Percentiles rank a stretch among this genome's conserved stretches.
Conservation (phyloP, 495 filamentous ascomycete species). For the Pseudotulostoma volvatum region DNA sequence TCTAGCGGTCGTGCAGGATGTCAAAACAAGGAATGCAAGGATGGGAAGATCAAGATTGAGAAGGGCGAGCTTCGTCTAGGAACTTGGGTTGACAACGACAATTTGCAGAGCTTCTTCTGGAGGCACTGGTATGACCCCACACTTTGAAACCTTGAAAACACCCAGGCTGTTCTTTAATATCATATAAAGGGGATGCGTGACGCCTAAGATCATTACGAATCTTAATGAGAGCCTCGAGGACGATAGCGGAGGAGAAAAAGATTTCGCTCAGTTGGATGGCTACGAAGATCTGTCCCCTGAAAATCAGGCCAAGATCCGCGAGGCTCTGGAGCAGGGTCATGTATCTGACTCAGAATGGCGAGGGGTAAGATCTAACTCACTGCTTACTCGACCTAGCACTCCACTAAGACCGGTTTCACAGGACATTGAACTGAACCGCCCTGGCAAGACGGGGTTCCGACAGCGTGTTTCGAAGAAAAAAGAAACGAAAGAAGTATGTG, state of each 20-base stretch:
- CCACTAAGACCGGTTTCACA: too few relatives aligned
- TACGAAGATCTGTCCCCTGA: constrained; percentile 53
- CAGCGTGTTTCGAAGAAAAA: constrained; percentile 28
- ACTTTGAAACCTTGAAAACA: constrained; percentile 1
- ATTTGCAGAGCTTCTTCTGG: constrained; percentile 42
- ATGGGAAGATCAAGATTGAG: constrained; percentile 44
- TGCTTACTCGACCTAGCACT: too few relatives aligned
- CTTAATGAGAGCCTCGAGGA: constrained; percentile 28
- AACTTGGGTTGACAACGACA: constrained; percentile 39
- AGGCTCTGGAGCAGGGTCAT: constrained; percentile 50
- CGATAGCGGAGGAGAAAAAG: constrained; percentile 17
- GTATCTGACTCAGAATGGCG: constrained; percentile 65
- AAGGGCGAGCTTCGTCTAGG: constrained; percentile 65
- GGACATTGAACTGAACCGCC: constrained; percentile 55
- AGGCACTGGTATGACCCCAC: constrained; percentile 77
- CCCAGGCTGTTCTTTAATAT: constrained; percentile 4
- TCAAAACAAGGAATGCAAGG: constrained; percentile 49
- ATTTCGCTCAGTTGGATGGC: constrained; percentile 43
- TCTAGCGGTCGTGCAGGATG: constrained; percentile 47
- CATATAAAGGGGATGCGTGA: constrained; percentile 57
- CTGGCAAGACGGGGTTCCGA: constrained; percentile 45
- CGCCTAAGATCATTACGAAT: constrained; percentile 43
- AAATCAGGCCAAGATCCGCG: constrained; percentile 42
- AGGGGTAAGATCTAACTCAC: constrained; percentile 39
- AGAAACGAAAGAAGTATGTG: constrained; percentile 14